A percentile compares a stretch with the other conserved stretches of the same genome.
phyloP scores from a whole-genome alignment of 352 stramenopile species.

The Pythium vanterpoolii region DNA sequence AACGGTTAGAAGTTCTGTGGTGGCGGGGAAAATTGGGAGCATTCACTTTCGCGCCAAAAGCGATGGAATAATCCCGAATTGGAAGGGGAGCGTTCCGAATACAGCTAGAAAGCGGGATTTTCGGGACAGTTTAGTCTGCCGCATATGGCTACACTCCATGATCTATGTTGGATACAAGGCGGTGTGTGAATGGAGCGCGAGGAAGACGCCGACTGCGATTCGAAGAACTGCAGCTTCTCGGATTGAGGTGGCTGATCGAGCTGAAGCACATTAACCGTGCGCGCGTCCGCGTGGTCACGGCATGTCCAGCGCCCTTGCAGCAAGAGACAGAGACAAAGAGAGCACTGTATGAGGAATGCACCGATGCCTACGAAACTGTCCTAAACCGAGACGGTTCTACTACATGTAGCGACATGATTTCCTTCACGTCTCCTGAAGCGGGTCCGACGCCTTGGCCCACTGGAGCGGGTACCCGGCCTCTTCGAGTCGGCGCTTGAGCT shows the following conservation, averaged over 20 bases:
- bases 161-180: too few relatives aligned
- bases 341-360: too few relatives aligned
- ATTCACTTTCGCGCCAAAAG: not conserved
- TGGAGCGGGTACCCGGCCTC: slow-evolving; percentile 85
- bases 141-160: slow-evolving; percentile 1
- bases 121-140: not conserved
- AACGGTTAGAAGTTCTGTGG: too few relatives aligned
- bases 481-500: slow-evolving; percentile 84
- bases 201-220: slow-evolving; percentile 35
- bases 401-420: too few relatives aligned
- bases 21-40: not conserved
- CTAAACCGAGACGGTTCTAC: too few relatives aligned
- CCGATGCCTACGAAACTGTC: too few relatives aligned
- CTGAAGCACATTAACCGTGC: slow-evolving; percentile 35
- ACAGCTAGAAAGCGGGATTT: not conserved
- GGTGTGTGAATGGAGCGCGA: too few relatives aligned
- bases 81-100: not conserved
- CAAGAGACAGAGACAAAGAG: too few relatives aligned
- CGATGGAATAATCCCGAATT: not conserved
- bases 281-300: slow-evolving; percentile 27
- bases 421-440: slow-evolving; percentile 19
- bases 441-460: slow-evolving; percentile 50
- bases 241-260: slow-evolving; percentile 42
- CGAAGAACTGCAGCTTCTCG: slow-evolving; percentile 35
- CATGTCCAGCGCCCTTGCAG: slow-evolving; percentile 24